Percentiles rank a stretch among this genome's conserved stretches.
Conservation (phyloP, 768 basidiomycete species). For the Roridomyces roridus region DNA sequence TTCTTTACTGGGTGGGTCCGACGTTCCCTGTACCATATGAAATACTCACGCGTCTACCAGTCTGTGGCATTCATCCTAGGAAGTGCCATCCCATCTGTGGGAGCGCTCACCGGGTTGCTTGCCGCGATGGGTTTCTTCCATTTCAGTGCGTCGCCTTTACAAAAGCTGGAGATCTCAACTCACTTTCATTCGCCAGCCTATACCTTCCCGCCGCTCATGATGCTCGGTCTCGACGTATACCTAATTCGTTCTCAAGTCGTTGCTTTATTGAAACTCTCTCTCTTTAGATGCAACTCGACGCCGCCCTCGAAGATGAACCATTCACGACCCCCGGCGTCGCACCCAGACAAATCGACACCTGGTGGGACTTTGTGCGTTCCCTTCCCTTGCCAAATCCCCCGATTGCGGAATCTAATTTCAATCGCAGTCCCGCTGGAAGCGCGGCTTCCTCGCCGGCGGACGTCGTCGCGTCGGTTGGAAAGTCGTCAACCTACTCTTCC, state of each 20-base stretch:
- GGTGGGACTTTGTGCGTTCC: neutral
- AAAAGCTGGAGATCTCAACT: too few species aligned
- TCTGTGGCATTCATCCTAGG: slow-evolving; percentile 2
- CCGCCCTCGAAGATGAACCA: slow-evolving; percentile 1
- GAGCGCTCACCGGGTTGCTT: neutral
- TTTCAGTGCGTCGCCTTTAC: slow-evolving; percentile 11
- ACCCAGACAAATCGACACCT: neutral
- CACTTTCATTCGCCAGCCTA: too few species aligned
- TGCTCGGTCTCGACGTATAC: slow-evolving; percentile 4
- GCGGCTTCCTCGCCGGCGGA: slow-evolving; percentile 5
- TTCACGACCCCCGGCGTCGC: slow-evolving; percentile 1
- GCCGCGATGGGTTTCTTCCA: slow-evolving; percentile 12
- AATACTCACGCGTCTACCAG: neutral
- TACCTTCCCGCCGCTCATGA: slow-evolving; percentile 9
- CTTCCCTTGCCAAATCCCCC: too few species aligned
- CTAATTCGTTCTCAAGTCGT: neutral
- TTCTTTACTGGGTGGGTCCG: neutral
- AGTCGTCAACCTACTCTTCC: slow-evolving; percentile 7
- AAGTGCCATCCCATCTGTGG: slow-evolving; percentile 4
- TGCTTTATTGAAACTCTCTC: neutral
- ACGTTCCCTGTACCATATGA: neutral
- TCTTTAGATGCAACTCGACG: slow-evolving; percentile 5
- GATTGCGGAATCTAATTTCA: too few species aligned
- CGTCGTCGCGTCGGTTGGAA: slow-evolving; percentile 4
- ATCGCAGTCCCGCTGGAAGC: too few species aligned